Conservation (phyloP, 108 stramenopile genomes). For the Cyclostephanos tholiformis region DNA sequence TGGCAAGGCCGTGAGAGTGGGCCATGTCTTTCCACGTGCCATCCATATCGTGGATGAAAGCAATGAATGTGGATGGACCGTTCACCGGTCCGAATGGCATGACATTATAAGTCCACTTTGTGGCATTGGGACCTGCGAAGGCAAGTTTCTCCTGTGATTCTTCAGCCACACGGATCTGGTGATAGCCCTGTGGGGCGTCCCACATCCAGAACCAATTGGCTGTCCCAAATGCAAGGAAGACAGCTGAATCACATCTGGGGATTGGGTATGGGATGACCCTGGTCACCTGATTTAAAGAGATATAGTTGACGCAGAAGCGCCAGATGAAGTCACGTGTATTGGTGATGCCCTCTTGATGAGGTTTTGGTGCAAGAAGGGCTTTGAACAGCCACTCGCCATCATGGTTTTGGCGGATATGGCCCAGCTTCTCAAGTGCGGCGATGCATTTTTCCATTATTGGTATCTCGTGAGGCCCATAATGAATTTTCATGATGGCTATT, state of each 20-base stretch:
- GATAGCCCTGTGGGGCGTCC: neutral
- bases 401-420: slow-evolving; percentile 8
- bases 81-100: slow-evolving; percentile 2
- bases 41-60: neutral
- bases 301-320: slow-evolving; percentile 4
- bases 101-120: neutral
- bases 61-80: neutral
- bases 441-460: slow-evolving; percentile 18
- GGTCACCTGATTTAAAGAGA: neutral
- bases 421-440: neutral
- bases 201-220: neutral
- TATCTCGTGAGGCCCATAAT: slow-evolving; percentile 9
- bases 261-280: neutral
- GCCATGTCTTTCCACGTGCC: neutral
- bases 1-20: neutral
- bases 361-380: neutral
- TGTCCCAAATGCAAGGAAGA: neutral
- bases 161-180: neutral
- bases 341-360: neutral
- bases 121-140: neutral
- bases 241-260: neutral
- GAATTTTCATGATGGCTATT: slow-evolving; percentile 6
- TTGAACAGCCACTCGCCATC: slow-evolving; percentile 20
- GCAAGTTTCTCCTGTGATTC: neutral
- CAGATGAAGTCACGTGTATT: neutral